phyloP scores from a whole-genome alignment of 2,329 filamentous ascomycete species.

The Ploettnerulaceae sp. region DNA sequence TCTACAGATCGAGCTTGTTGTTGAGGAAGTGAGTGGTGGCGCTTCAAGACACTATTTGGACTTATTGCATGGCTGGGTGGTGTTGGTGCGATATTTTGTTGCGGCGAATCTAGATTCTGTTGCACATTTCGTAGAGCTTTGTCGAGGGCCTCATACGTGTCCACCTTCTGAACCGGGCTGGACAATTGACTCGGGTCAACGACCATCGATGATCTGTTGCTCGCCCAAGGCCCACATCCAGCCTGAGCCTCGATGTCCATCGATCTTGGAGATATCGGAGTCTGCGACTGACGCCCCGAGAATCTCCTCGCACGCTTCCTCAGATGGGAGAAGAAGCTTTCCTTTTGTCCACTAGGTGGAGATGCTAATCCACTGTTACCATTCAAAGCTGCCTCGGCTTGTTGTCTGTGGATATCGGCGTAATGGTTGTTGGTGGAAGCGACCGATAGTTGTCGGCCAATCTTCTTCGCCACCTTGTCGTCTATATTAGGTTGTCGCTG shows the following conservation, averaged over 20 bases:
- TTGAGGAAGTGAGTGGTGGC: constrained; percentile 60
- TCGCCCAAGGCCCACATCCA: constrained; percentile 84
- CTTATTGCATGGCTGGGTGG: constrained; percentile 50
- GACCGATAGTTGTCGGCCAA: constrained; percentile 88
- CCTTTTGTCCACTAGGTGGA: constrained; percentile 75
- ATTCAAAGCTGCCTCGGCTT: constrained; percentile 85
- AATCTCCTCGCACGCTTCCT: constrained; percentile 88
- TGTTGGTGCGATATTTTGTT: constrained; percentile 37
- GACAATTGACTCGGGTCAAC: constrained; percentile 52
- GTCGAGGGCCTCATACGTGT: constrained; percentile 56
- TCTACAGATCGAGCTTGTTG: constrained; percentile 53
- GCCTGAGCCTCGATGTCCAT: constrained; percentile 93
- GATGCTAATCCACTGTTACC: constrained; percentile 72
- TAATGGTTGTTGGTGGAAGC: constrained; percentile 92
- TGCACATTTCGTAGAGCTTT: constrained; percentile 53
- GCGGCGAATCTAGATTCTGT: constrained; percentile 43
- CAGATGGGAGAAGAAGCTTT: constrained; percentile 97
- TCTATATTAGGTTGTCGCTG: constrained; percentile 42
- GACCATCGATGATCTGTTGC: constrained; percentile 78
- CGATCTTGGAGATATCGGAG: constrained; percentile 68
- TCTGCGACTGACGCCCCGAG: constrained; percentile 78
- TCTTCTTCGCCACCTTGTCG: constrained; percentile 77
- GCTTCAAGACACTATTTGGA: constrained; percentile 52
- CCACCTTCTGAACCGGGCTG: constrained; percentile 47
- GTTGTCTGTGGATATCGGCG: constrained; percentile 80